Evolutionary conservation across 2,329 filamentous ascomycete genomes (phyloP).

Genomic region (Colletotrichum caudatum): DNA sequence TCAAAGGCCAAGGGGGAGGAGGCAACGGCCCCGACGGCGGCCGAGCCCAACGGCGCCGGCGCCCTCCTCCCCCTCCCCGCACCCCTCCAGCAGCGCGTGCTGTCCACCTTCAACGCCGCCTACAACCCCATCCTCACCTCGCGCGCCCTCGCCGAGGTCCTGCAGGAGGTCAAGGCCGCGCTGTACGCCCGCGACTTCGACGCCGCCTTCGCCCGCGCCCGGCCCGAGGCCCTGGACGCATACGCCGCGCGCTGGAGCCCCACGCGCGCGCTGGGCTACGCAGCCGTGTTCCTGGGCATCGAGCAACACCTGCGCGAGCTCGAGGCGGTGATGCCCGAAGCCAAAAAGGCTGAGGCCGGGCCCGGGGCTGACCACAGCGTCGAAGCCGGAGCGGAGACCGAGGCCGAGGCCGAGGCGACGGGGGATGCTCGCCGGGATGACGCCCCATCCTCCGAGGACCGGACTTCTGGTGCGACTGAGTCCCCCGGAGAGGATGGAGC

Average conservation of each 20-base stretch:
- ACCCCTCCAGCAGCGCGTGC: slow-evolving; percentile 71
- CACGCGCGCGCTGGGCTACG: slow-evolving; percentile 84
- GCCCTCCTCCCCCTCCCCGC: slow-evolving; percentile 23
- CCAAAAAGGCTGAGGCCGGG: slow-evolving; percentile 27
- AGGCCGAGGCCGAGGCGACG: slow-evolving; percentile 46
- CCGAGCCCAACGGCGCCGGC: not conserved
- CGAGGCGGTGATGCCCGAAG: slow-evolving; percentile 41
- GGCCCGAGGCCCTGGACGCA: slow-evolving; percentile 73
- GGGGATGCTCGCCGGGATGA: slow-evolving; percentile 4
- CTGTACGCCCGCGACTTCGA: slow-evolving; percentile 89
- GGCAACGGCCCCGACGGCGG: not conserved
- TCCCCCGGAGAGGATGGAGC: not conserved
- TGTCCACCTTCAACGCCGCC: slow-evolving; percentile 78
- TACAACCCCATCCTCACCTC: slow-evolving; percentile 66
- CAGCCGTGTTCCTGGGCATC: slow-evolving; percentile 62
- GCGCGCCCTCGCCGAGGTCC: slow-evolving; percentile 61
- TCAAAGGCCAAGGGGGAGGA: slow-evolving; percentile 8
- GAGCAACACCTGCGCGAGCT: slow-evolving; percentile 48
- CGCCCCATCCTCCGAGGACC: slow-evolving; percentile 6
- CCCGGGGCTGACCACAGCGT: slow-evolving; percentile 7
- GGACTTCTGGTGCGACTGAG: not conserved
- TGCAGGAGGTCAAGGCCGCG: slow-evolving; percentile 88
- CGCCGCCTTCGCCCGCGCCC: slow-evolving; percentile 75
- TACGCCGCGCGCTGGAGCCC: slow-evolving; percentile 95
- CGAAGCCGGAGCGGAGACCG: slow-evolving; percentile 23